Percentiles rank a stretch among this genome's conserved stretches.
phyloP scores from a whole-genome alignment of 2,329 filamentous ascomycete genomes.

The Cladosporium oxysporum region DNA sequence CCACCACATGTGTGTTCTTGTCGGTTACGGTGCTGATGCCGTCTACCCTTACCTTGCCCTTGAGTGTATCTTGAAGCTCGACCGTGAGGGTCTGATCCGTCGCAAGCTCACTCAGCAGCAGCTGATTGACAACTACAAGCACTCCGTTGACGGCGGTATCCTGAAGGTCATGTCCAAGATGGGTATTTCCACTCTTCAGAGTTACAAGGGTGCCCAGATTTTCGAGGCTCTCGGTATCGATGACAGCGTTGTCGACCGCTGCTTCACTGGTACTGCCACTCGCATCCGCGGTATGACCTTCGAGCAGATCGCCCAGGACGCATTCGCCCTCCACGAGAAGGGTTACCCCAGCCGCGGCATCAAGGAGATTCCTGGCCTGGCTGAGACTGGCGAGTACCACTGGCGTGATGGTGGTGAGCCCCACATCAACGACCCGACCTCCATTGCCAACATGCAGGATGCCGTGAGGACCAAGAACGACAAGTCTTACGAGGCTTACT shows the following conservation, averaged over 20 bases:
- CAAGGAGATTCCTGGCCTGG: constrained; percentile 73
- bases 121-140: constrained; percentile 93
- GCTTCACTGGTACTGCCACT: constrained; percentile 91
- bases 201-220: constrained; percentile 97
- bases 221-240: constrained; percentile 95
- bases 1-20: constrained; percentile 97
- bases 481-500: constrained; percentile 97
- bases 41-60: constrained; percentile 94
- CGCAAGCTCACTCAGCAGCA: constrained; percentile 81
- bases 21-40: constrained; percentile 92
- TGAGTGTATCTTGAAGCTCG: constrained; percentile 96
- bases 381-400: constrained; percentile 95
- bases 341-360: constrained; percentile 83
- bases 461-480: constrained; percentile 96
- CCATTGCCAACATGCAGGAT: constrained; percentile 96
- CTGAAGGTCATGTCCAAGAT: constrained; percentile 99
- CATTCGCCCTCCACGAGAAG: constrained; percentile 91
- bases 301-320: constrained; percentile 89
- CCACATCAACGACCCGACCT: constrained; percentile 91
- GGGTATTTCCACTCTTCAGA: constrained; percentile 95
- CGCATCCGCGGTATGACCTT: constrained; percentile 94
- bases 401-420: constrained; percentile 96
- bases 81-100: constrained; percentile 87
- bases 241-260: constrained; percentile 86
- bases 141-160: constrained; percentile 93